A percentile compares a stretch with the other conserved stretches of the same genome.
These are phyloP conservation scores for Penicillium sp. DNA, from an alignment of 2,329 filamentous ascomycete genomes.

Conservation along the genomic window DNA sequence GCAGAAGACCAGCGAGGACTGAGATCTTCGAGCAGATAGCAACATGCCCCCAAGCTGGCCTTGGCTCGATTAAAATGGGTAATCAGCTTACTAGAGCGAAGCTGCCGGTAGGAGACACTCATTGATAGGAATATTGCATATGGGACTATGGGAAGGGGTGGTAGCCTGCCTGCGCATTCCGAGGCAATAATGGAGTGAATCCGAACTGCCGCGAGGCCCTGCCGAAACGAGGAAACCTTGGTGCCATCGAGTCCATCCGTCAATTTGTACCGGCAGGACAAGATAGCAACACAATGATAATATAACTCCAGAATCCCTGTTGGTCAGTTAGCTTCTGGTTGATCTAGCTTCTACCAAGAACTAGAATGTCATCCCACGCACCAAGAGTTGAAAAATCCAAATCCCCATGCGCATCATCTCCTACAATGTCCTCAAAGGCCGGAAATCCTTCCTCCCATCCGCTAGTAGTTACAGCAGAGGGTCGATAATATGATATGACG, in stretches of 20 bases:
- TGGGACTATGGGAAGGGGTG: slow-evolving; percentile 56
- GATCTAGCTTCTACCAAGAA: slow-evolving; percentile 1
- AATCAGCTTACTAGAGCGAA: slow-evolving; percentile 52
- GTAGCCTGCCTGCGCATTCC: slow-evolving; percentile 47
- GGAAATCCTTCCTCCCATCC: slow-evolving; percentile 43
- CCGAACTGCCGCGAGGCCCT: slow-evolving; percentile 56
- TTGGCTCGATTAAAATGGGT: slow-evolving; percentile 39
- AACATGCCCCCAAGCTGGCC: slow-evolving; percentile 37
- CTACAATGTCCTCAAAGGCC: slow-evolving; percentile 36
- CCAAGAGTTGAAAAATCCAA: slow-evolving; percentile 32
- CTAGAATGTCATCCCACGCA: slow-evolving; percentile 4
- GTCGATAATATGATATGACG: slow-evolving; percentile 43
- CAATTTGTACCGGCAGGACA: slow-evolving; percentile 52
- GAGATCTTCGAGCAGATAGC: slow-evolving; percentile 35
- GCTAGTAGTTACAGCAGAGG: slow-evolving; percentile 31
- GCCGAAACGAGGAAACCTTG: slow-evolving; percentile 53
- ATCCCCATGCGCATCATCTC: slow-evolving; percentile 25
- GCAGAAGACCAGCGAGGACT: slow-evolving; percentile 41
- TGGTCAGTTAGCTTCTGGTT: neutral
- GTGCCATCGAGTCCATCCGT: slow-evolving; percentile 43
- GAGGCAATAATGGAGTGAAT: slow-evolving; percentile 53
- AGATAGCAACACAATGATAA: slow-evolving; percentile 58
- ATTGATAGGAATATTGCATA: slow-evolving; percentile 57
- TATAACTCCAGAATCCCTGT: slow-evolving; percentile 55
- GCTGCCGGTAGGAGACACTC: slow-evolving; percentile 57